Conservation (phyloP, 2,329 filamentous ascomycete genomes). For the Penicillium sp. region DNA sequence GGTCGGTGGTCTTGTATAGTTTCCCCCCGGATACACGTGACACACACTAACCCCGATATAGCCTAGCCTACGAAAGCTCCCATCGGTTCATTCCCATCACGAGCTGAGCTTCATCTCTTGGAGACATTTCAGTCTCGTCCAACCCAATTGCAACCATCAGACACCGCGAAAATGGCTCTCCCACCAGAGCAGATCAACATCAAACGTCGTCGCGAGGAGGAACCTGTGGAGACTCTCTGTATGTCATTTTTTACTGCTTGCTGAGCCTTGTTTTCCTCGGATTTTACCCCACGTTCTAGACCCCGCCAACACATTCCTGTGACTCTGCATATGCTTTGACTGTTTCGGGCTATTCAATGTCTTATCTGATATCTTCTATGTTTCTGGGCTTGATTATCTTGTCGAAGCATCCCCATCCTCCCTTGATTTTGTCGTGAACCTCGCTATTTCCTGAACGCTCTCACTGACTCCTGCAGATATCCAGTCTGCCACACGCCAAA, state of each 20-base stretch:
- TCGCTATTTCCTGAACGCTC: neutral
- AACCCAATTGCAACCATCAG: neutral
- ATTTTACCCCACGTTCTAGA: slow-evolving; percentile 17
- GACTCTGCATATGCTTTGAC: neutral
- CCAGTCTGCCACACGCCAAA: slow-evolving; percentile 46
- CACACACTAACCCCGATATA: slow-evolving; percentile 4
- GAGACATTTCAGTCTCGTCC: slow-evolving; percentile 5
- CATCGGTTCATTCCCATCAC: neutral
- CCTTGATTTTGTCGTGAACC: neutral
- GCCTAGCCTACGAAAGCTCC: neutral
- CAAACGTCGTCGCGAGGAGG: slow-evolving; percentile 59
- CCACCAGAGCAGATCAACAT: slow-evolving; percentile 55
- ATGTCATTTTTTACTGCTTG: slow-evolving; percentile 24
- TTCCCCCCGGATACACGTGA: slow-evolving; percentile 4
- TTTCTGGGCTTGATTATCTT: neutral
- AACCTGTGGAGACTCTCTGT: slow-evolving; percentile 58
- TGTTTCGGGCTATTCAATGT: slow-evolving; percentile 12
- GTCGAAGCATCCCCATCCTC: neutral
- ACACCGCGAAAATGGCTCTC: slow-evolving; percentile 39
- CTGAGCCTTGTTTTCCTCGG: slow-evolving; percentile 9
- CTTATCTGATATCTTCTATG: neutral
- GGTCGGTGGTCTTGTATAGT: neutral
- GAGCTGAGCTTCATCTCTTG: slow-evolving; percentile 8
- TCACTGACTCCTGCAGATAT: slow-evolving; percentile 40
- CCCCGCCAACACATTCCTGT: slow-evolving; percentile 16